Base-by-base conservation (phyloP, 148 eudicot species). In the Euryodendron excelsum region DNA sequence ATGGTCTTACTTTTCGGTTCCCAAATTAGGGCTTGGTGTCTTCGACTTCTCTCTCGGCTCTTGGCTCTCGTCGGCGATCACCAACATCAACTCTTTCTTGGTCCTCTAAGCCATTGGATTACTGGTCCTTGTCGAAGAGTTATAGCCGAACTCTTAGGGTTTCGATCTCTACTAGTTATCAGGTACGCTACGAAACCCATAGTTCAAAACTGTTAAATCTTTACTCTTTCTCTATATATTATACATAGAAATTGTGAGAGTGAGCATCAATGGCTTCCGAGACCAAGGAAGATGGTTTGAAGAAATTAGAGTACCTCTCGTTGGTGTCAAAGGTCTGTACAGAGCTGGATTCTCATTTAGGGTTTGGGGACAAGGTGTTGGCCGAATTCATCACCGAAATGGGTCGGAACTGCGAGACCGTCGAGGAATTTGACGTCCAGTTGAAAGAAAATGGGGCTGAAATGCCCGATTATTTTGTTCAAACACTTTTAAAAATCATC, bases 291-390 rank as follows among this genome's bases (percentile, higher is more conserved):
- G 85, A 74, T 0, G 83, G 82, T 36, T 66, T 94, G 79, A 84
- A 91, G 86, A 89, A 89, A 30, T 73, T 96, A 1, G 90, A 90
- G 74, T 91, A 93, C 69, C 84, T 91, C 0, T 96, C 99, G 0
- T 62, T 96, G 1, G 87, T 96, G 0, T 93, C 98, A 3, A 96
- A 96, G 89, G 98, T 96, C 21, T 90, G 96, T 56, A 80, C 92
- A 0, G 97, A 95, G 70, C 80, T 96, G 15, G 97, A 95, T 63
- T 83, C 93, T 0, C 98, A 95, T 72, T 12, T 90, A 6, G 98
- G 96, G 33, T 69, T 84, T 34, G 87, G 86, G 3, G 97, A 93
- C 48, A 91, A 90, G 75, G 88, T 87, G 1, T 62, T 95, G 3
- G 99, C 97, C 13, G 99, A 95, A 68, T 95, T 93, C 61, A 86